A percentile compares a stretch with the other conserved stretches of the same genome.
Conservation (phyloP, 169 alveolate genomes). For the Plasmodium fragile region DNA sequence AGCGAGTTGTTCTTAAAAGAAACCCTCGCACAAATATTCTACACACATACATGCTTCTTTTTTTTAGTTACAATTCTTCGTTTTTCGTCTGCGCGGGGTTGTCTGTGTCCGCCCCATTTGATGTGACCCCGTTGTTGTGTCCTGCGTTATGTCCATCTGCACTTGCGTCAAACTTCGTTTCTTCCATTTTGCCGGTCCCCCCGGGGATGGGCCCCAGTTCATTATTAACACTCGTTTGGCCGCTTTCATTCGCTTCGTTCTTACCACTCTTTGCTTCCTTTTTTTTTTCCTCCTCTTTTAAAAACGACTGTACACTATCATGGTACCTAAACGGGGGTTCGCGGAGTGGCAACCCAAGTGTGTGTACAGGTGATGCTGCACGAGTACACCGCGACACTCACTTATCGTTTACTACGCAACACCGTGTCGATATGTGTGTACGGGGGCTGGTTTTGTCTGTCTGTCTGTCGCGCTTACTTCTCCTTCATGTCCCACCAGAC, state of each 20-base stretch:
- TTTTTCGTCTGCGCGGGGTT: neutral
- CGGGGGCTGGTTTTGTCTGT: conserved; percentile 51
- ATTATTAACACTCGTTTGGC: neutral
- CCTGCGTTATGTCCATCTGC: neutral
- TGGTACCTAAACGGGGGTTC: conserved; percentile 24
- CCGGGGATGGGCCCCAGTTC: neutral
- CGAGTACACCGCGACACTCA: neutral
- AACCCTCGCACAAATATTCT: conserved; percentile 7
- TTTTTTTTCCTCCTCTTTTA: conserved; percentile 37
- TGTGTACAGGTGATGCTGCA: neutral
- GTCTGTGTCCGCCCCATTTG: neutral
- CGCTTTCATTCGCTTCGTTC: neutral
- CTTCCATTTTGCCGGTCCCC: neutral
- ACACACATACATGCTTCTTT: neutral
- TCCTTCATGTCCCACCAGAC: conserved; percentile 96
- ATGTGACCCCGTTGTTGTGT: neutral
- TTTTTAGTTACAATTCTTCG: conserved; percentile 34
- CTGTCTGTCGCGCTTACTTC: conserved; percentile 84
- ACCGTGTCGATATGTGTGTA: neutral
- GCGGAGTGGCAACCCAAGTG: neutral
- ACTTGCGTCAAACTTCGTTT: neutral
- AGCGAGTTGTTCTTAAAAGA: neutral
- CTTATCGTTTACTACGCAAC: neutral
- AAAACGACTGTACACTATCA: conserved; percentile 38
- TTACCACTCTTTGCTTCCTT: neutral